A percentile compares a stretch with the other conserved stretches of the same genome.
phyloP scores from a whole-genome alignment of 805 yeast genomes.

The Metschnikowia kofuensis region DNA sequence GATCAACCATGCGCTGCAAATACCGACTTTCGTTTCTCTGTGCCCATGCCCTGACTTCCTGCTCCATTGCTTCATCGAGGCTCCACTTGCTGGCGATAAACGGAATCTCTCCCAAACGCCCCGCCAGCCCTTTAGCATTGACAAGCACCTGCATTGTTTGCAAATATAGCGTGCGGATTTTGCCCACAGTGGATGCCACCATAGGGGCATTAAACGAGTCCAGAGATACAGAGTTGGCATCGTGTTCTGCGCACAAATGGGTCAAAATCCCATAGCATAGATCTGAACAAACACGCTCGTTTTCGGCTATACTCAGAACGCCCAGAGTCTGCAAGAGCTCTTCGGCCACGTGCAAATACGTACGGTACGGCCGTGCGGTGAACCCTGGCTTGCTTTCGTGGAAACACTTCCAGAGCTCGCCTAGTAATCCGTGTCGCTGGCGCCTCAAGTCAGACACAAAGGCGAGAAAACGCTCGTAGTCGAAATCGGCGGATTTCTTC shows the following conservation, averaged over 20 bases:
- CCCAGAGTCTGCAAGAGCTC: slow-evolving; percentile 19
- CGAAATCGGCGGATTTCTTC: slow-evolving; percentile 33
- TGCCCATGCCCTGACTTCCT: slow-evolving; percentile 23
- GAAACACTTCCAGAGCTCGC: slow-evolving; percentile 37
- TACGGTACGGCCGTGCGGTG: slow-evolving; percentile 23
- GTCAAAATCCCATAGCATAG: slow-evolving; percentile 23
- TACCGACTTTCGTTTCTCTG: slow-evolving; percentile 20
- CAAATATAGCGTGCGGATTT: slow-evolving; percentile 15
- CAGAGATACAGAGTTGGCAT: slow-evolving; percentile 11
- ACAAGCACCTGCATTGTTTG: slow-evolving; percentile 27
- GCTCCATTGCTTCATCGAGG: slow-evolving; percentile 27
- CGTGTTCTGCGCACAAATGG: slow-evolving; percentile 13
- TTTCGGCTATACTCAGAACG: slow-evolving; percentile 1
- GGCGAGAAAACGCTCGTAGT: slow-evolving; percentile 35
- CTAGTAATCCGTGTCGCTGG: slow-evolving; percentile 26
- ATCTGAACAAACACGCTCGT: slow-evolving; percentile 9
- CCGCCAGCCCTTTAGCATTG: slow-evolving; percentile 25
- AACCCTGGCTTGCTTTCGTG: slow-evolving; percentile 22
- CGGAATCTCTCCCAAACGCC: slow-evolving; percentile 26
- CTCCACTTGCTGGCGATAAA: slow-evolving; percentile 39
- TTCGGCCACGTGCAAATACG: slow-evolving; percentile 22
- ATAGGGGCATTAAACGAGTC: slow-evolving; percentile 19
- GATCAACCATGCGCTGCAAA: slow-evolving; percentile 21
- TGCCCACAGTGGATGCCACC: slow-evolving; percentile 1
- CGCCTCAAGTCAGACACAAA: slow-evolving; percentile 23